Base-by-base conservation (phyloP, 345 rosid genomes). In the Arabidopsis arenosa region DNA sequence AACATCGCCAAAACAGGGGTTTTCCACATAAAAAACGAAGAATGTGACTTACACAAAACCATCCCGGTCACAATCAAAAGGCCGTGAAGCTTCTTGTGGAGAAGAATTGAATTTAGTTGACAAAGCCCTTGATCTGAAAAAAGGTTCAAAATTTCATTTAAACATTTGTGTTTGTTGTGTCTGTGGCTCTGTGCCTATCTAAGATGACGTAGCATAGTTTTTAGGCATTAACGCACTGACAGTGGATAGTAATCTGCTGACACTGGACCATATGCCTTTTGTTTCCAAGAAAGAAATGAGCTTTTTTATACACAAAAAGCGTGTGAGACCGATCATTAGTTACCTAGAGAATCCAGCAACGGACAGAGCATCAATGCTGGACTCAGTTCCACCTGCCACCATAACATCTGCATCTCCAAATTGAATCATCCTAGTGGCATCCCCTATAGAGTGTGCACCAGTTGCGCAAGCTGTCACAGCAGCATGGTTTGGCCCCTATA, bases 381-480 rank as follows among this genome's bases (percentile, higher is more conserved):
- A 92, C 75, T 95, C 97, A 43, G 96, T 85, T 65, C 99, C 99
- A 63, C 97, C 97, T 56, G 97, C 96, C 65, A 92, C 93, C 97
- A 95, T 92, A 79, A 92, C 87, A 82, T 92, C 91, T 56, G 96
- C 80, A 80, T 94, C 99, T 68, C 97, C 98, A 86, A 90, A 94
- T 60, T 87, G 98, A 84, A 94, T 88, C 95, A 92, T 94, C 84
- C 98, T 90, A 43, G 95, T 75, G 75, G 97, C 98, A 86, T 94
- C 98, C 18, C 97, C 97, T 66, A 94, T 88, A 54, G 97, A 95
- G 77, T 95, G 99, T 17, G 97, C 93, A 63, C 97, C 99, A 52
- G 97, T 95, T 55, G 99, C 97, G 79, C 99, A 95, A 69, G 97
- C 99, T 77, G 97, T 92, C 80, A 95, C 97, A 59, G 97, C 97